Conservation (phyloP, 2,329 filamentous ascomycete genomes). For the Beauveria australis region DNA sequence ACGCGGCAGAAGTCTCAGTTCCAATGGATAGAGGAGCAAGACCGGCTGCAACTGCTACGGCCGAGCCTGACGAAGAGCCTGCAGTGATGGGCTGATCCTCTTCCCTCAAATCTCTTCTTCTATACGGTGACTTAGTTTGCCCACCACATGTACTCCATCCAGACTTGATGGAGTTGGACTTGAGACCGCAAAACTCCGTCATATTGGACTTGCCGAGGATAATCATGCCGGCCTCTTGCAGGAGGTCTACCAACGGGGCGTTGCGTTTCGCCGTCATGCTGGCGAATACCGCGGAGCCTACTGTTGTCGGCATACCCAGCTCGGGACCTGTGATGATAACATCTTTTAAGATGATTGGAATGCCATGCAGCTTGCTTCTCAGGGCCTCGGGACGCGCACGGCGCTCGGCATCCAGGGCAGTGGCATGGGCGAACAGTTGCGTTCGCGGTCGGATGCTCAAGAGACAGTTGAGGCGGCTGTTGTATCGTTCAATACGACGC, state of each 20-base stretch:
- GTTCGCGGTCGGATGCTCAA: background rate
- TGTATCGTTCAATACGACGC: background rate
- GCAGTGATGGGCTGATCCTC: conserved; percentile 8
- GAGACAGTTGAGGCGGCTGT: background rate
- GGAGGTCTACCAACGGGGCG: conserved; percentile 4
- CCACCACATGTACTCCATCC: conserved; percentile 4
- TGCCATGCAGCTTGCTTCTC: conserved; percentile 6
- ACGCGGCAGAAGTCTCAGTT: conserved; percentile 1
- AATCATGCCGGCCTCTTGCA: conserved; percentile 9
- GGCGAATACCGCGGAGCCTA: background rate
- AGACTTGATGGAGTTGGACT: background rate
- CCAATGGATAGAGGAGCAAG: conserved; percentile 8
- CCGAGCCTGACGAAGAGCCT: conserved; percentile 10
- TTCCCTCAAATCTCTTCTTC: background rate
- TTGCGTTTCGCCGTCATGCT: background rate
- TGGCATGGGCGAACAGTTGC: conserved; percentile 4
- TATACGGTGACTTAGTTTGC: conserved; percentile 10
- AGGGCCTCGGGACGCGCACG: background rate
- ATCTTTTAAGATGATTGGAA: conserved; percentile 11
- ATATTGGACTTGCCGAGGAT: conserved; percentile 10
- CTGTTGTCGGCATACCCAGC: conserved; percentile 10
- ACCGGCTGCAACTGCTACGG: conserved; percentile 7
- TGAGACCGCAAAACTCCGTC: conserved; percentile 12
- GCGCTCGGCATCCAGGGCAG: conserved; percentile 5
- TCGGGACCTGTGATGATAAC: conserved; percentile 2